These are phyloP conservation scores for Erigeron philadelphicus DNA, from an alignment of 140 eudicot species.

Conservation along the genomic window DNA sequence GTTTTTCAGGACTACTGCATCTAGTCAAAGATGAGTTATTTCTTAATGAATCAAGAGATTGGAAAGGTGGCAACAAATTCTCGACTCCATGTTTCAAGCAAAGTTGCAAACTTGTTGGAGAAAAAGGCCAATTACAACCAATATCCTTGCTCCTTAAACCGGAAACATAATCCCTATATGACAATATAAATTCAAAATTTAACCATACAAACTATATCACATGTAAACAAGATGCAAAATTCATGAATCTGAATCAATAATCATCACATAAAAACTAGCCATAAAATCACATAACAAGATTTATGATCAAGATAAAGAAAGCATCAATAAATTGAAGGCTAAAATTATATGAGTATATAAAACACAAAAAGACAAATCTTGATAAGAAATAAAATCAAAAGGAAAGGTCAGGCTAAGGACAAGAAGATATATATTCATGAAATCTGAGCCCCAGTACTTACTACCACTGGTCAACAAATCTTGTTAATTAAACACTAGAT, in stretches of 20 bases:
- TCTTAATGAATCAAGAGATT: conserved; percentile 46
- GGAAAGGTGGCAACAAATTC: conserved; percentile 80
- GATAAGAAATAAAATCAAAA: conserved; percentile 12
- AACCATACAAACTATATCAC: conserved; percentile 21
- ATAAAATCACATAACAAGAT: conserved; percentile 29
- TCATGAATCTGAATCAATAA: conserved; percentile 17
- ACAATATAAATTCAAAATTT: conserved; percentile 23
- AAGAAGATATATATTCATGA: conserved; percentile 32
- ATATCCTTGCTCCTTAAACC: conserved; percentile 65
- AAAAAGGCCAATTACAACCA: conserved; percentile 73
- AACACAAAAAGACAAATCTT: conserved; percentile 7
- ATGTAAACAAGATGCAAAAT: conserved; percentile 20
- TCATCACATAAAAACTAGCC: conserved; percentile 8
- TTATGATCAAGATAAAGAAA: conserved; percentile 10
- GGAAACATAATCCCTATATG: conserved; percentile 69
- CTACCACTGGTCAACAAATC: conserved; percentile 26
- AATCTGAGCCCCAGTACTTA: conserved; percentile 31
- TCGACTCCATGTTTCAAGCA: conserved; percentile 70
- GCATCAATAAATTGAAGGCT: conserved; percentile 7
- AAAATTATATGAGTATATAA: conserved; percentile 10
- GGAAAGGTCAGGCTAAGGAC: conserved; percentile 17
- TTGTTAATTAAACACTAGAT: conserved; percentile 29
- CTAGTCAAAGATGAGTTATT: conserved; percentile 26
- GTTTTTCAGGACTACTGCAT: conserved; percentile 27
- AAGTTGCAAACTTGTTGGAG: conserved; percentile 57